These are phyloP conservation scores for Grigorovia yakushimaensis DNA, from an alignment of 805 yeast genomes.

Conservation along the genomic window DNA sequence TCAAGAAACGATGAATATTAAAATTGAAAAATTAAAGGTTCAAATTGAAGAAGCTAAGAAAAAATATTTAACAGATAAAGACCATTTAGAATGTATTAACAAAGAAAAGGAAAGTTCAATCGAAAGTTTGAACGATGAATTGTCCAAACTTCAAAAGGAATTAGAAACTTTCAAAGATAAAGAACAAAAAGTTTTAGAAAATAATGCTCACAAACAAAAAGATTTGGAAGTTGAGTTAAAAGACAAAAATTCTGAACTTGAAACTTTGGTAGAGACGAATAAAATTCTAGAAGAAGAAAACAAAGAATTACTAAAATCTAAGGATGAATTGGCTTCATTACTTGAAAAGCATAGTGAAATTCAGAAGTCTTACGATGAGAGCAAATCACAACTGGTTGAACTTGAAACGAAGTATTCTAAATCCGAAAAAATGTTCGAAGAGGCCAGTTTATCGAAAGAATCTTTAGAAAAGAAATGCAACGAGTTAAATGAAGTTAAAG, in stretches of 20 bases:
- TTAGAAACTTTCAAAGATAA: neutral
- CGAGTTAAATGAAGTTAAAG: neutral
- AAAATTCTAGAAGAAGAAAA: neutral
- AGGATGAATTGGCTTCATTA: neutral
- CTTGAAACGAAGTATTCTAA: neutral
- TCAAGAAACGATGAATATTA: slow-evolving; percentile 1
- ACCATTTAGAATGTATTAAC: neutral
- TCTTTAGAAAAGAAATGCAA: neutral
- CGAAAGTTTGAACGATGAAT: neutral
- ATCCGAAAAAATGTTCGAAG: neutral
- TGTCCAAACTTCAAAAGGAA: neutral
- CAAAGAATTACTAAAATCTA: neutral
- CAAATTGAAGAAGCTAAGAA: slow-evolving; percentile 2
- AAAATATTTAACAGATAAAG: slow-evolving; percentile 1
- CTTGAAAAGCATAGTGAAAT: neutral
- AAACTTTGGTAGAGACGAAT: neutral
- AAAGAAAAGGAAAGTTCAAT: neutral
- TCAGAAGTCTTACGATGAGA: neutral
- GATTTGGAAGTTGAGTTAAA: neutral
- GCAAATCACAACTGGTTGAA: neutral
- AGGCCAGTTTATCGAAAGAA: neutral
- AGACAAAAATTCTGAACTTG: neutral
- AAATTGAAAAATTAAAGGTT: slow-evolving; percentile 2
- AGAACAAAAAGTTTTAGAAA: neutral
- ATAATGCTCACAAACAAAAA: neutral